Evolutionary conservation across 495 filamentous ascomycete genomes (phyloP), one percentile per base, ranked within the genome.

Genomic region (Penicillium manginii): DNA sequence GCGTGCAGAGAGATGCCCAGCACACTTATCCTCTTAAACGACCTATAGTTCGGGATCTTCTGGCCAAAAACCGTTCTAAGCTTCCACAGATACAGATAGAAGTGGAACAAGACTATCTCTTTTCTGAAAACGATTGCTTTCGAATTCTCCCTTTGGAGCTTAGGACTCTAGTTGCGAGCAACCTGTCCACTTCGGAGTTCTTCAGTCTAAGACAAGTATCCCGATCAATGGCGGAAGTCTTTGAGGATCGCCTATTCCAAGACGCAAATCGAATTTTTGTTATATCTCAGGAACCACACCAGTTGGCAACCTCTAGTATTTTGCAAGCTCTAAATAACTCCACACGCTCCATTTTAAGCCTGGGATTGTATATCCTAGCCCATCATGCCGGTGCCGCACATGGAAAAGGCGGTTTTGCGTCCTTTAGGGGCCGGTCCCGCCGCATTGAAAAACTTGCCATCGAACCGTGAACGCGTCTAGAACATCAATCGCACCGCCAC

Each of bases 171-270:
- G 50, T 60, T 12, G 52, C 58, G 9, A n/a, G 1, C 29, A 45
- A 45, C 17, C 58, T 60, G 39, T 52, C 58, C 31, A 60, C 52
- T 46, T n/a, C 33, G 22, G 52, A 52, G 22, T 60, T 55, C 40
- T 15, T 60, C 15, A 23, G 18, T 22, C 35, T 60, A 35, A 48
- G 58, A 35, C 17, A n/a, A 33, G 23, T 18, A 39, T 55, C 58
- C 17, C 22, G 52, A 43, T 48, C 46, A 19, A 60, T 60, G 58
- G 58, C 37, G 23, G 19, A n/a, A 45, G 22, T 55, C 15, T 60
- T 60, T 35, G 33, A n/a, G 31, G 31, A 33, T 33, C 31, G 31
- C 4, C 31, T 33, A 33, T 33, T 33, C 37, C 23, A 26, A 26
- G 23, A 26, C 43, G 21, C 43, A 23, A 26, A 47, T 47, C 15